These are phyloP conservation scores for Pyrenochaeta sp. DNA, from an alignment of 2,329 filamentous ascomycete genomes.

Conservation along the genomic window DNA sequence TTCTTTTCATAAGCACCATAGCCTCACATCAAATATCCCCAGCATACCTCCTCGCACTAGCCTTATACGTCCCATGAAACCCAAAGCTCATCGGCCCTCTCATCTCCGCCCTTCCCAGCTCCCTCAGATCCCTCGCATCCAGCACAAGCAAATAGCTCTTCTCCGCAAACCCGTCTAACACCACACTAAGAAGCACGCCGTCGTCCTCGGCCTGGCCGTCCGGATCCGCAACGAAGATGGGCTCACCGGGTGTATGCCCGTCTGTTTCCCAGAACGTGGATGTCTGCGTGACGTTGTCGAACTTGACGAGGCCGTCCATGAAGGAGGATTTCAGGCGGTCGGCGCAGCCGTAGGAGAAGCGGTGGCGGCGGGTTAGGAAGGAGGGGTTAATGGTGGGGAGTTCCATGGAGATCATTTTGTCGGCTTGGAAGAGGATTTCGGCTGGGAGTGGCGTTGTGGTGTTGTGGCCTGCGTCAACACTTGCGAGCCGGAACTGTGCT, in stretches of 20 bases:
- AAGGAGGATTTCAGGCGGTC: slow-evolving; percentile 67
- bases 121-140: slow-evolving; percentile 67
- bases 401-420: slow-evolving; percentile 61
- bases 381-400: slow-evolving; percentile 71
- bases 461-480: slow-evolving; percentile 44
- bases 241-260: slow-evolving; percentile 72
- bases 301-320: slow-evolving; percentile 70
- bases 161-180: slow-evolving; percentile 67
- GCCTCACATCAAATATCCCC: slow-evolving; percentile 17
- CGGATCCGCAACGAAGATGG: slow-evolving; percentile 69
- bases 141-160: slow-evolving; percentile 72
- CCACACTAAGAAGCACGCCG: slow-evolving; percentile 67
- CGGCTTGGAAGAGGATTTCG: slow-evolving; percentile 17
- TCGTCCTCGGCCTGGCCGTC: slow-evolving; percentile 65
- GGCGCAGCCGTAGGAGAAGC: slow-evolving; percentile 67
- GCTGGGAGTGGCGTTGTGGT: slow-evolving; percentile 7
- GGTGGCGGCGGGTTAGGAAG: slow-evolving; percentile 61
- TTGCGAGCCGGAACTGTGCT: slow-evolving; percentile 37
- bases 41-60: slow-evolving; percentile 8
- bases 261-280: slow-evolving; percentile 64
- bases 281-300: slow-evolving; percentile 64
- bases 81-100: slow-evolving; percentile 67
- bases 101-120: slow-evolving; percentile 70
- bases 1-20: no score
- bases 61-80: slow-evolving; percentile 68